Evolutionary conservation across 2,329 filamentous ascomycete genomes (phyloP), one percentile per base, ranked within the genome.

Genomic region (Daldinia eschscholtzii): DNA sequence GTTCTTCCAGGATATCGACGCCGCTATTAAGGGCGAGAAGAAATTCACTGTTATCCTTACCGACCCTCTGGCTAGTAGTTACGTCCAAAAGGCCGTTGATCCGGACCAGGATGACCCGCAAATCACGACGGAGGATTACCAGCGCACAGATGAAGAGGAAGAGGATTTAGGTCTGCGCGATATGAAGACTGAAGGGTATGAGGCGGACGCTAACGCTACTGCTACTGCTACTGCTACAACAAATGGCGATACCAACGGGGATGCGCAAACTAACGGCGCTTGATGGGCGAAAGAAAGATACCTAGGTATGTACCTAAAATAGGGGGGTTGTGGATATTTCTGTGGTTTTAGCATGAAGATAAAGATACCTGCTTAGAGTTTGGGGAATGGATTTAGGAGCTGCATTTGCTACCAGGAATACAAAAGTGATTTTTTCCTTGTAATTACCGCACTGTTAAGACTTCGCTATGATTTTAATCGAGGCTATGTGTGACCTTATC

Each of bases 151-250:
- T 0, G 93, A 98, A 79, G 96, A 99, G 78, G 93, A 97, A 81
- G 96, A 99, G 76, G 93, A 98, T 66, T 83, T 99, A 10, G 96
- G 96, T 0, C 82, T 99, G 72, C 89, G 84, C 66, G 96, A 99
- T 77, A 99, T 99, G 90, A 96, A 95, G 86, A 89, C 90, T 0
- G 94, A 98, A 79, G 90, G 89, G 0, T 98, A 99, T 77, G 91
- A 91, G 79, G 84, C 89, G 60, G 86, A 89, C 10, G 57, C 23
- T 15, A 6, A 1, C 23, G 12, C 35, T 39, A 33, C 30, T 6
- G 7, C 30, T 33, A 30, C 28, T 4, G 7, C 28, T 30, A 9
- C 23, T n/a, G 3, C 4, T 35, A 6, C 35, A 3, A 39, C 35
- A 3, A 39, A 39, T 39, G 35, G 35, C 35, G 52, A 65, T 18